A percentile compares a stretch with the other conserved stretches of the same genome.
Conservation (phyloP, 164 flowering plant species). For the Akebia trifoliata region DNA sequence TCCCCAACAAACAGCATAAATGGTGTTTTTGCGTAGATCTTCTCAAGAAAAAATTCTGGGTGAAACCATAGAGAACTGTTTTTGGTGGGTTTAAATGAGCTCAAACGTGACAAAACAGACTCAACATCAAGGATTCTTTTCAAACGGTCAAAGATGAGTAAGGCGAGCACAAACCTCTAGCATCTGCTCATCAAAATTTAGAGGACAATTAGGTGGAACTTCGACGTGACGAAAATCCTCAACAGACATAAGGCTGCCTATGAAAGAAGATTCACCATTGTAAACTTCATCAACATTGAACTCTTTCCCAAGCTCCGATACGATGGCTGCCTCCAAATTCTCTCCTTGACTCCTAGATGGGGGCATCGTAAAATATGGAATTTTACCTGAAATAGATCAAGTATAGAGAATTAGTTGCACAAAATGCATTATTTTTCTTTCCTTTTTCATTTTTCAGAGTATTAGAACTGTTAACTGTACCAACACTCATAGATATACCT, state of each 20-base stretch:
- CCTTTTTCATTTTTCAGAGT: not conserved
- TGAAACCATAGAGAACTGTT: too few species aligned
- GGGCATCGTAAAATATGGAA: conserved; percentile 87
- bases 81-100: too few species aligned
- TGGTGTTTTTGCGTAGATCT: too few species aligned
- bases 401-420: not conserved
- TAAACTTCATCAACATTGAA: conserved; percentile 83
- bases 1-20: too few species aligned
- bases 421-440: not conserved
- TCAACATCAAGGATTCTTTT: not conserved
- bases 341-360: conserved; percentile 66
- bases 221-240: conserved; percentile 65
- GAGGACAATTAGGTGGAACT: conserved; percentile 69
- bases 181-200: conserved; percentile 65
- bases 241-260: conserved; percentile 74
- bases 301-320: conserved; percentile 77
- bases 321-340: conserved; percentile 57
- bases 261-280: conserved; percentile 69
- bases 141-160: not conserved
- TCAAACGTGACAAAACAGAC: not conserved
- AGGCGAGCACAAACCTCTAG: conserved; percentile 51
- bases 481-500: too few species aligned
- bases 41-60: too few species aligned
- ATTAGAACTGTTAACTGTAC: too few species aligned
- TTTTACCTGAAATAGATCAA: conserved; percentile 64